These are phyloP conservation scores for Austroboletus eburneus DNA, from an alignment of 768 basidiomycete genomes.

Conservation along the genomic window DNA sequence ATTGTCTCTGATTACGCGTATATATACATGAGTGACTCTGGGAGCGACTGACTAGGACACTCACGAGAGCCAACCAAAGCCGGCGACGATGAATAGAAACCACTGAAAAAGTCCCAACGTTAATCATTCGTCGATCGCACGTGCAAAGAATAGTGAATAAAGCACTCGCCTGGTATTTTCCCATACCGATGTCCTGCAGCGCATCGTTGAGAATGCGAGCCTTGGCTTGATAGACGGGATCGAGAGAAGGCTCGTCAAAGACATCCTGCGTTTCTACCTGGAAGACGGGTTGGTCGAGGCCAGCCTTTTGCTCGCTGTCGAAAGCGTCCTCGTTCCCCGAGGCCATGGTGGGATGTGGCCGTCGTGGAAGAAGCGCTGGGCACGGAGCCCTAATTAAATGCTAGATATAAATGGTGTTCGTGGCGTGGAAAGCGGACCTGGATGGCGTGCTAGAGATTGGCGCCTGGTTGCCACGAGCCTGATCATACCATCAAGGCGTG, in stretches of 20 bases:
- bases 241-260: constrained; percentile 33
- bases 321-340: not conserved
- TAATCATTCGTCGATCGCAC: not conserved
- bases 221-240: constrained; percentile 58
- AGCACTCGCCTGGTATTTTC: constrained; percentile 55
- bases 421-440: no score
- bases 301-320: constrained; percentile 3
- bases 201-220: constrained; percentile 55
- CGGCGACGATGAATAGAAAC: constrained; percentile 60
- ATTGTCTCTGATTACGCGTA: constrained; percentile 46
- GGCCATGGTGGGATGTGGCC: constrained; percentile 14
- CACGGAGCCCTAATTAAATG: no score
- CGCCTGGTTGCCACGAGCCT: no score
- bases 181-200: constrained; percentile 66
- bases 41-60: constrained; percentile 20
- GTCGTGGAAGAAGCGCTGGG: not conserved
- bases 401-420: no score
- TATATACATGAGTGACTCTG: constrained; percentile 2
- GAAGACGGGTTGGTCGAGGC: not conserved
- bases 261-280: constrained; percentile 20
- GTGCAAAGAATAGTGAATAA: not conserved
- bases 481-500: no score
- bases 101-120: constrained; percentile 39
- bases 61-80: constrained; percentile 75
- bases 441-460: not conserved